Percentiles rank a stretch among this genome's conserved stretches.
These are phyloP conservation scores for Fusarium anguioides DNA, from an alignment of 2,329 filamentous ascomycete genomes.

Conservation along the genomic window DNA sequence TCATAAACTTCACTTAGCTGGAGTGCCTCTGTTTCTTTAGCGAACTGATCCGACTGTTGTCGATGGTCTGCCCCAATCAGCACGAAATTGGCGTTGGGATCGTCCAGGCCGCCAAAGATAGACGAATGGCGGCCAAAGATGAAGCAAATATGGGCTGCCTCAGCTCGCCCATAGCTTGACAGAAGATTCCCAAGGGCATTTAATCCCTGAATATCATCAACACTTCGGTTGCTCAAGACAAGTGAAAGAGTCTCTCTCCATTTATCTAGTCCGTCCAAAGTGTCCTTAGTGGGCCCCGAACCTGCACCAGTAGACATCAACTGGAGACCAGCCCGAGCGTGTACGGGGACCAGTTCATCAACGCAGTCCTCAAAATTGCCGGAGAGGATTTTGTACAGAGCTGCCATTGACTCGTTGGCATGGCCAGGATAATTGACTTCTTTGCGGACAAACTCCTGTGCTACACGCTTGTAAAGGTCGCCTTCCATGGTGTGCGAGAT, in stretches of 20 bases:
- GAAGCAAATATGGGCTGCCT: conserved; percentile 94
- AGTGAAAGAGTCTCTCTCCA: conserved; percentile 93
- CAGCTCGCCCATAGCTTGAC: conserved; percentile 84
- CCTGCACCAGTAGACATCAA: conserved; percentile 82
- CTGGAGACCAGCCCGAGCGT: conserved; percentile 90
- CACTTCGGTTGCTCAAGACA: conserved; percentile 87
- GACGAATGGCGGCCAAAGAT: conserved; percentile 80
- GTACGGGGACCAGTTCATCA: conserved; percentile 93
- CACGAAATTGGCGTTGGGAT: conserved; percentile 80
- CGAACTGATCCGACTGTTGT: conserved; percentile 75
- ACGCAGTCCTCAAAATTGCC: conserved; percentile 95
- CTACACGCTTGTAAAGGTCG: conserved; percentile 90
- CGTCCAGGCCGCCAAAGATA: conserved; percentile 85
- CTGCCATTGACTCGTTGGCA: conserved; percentile 87
- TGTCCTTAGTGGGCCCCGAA: conserved; percentile 73
- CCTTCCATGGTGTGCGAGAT: conserved; percentile 82
- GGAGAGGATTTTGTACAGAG: conserved; percentile 92
- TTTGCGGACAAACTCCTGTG: conserved; percentile 94
- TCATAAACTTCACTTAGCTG: conserved; percentile 97
- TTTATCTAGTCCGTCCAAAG: conserved; percentile 86
- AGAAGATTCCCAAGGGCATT: conserved; percentile 84
- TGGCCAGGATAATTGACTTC: conserved; percentile 87
- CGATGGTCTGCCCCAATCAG: conserved; percentile 87
- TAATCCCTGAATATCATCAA: conserved; percentile 81
- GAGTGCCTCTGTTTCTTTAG: conserved; percentile 85